Evolutionary conservation across 306 rosid species (phyloP), one percentile per base, ranked within the genome.

Genomic region (Alnus rubra): DNA sequence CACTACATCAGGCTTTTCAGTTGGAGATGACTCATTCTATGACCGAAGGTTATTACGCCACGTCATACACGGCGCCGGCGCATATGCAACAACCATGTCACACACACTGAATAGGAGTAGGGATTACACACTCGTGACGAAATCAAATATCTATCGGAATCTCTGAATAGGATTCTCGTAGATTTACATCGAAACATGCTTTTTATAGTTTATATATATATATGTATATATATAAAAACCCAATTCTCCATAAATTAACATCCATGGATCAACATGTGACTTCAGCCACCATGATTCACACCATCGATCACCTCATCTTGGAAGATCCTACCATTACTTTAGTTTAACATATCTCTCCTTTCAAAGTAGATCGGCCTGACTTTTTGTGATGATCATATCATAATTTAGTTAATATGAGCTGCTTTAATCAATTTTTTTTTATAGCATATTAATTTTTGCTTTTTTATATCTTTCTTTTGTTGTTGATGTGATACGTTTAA

Each of bases 31-130:
- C 79, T 76, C 82, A 75, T 79, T 71, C 28, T 51, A 77, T 63
- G 83, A 85, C 87, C 78, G 44, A 47, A 71, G 89, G 88, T 90
- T 81, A 81, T 59, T 80, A 67, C 65, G 81, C 85, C 89, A 78
- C 84, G 52, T 81, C 89, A 81, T 56, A 5, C 15, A 19, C 2
- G 16, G 39, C 54, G 45, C 45, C 45, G 11, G 39, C n/a, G 74
- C 50, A 35, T 9, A 12, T 18, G 71, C 18, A 63, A 5, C 70
- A 80, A 75, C 68, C 76, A 73, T 75, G 70, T 80, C 84, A 82
- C 67, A 33, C 15, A 82, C 67, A 33, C 15, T 54, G 35, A 31
- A 73, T 47, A 75, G 59, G 53, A 69, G 75, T 72, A 74, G 63
- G 74, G 63, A 62, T 78, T 59, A 81, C 82, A 84, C 83, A 86